Evolutionary conservation across 306 rosid genomes (phyloP), one percentile per base, ranked within the genome.

Genomic region (Castanea mollissima): DNA sequence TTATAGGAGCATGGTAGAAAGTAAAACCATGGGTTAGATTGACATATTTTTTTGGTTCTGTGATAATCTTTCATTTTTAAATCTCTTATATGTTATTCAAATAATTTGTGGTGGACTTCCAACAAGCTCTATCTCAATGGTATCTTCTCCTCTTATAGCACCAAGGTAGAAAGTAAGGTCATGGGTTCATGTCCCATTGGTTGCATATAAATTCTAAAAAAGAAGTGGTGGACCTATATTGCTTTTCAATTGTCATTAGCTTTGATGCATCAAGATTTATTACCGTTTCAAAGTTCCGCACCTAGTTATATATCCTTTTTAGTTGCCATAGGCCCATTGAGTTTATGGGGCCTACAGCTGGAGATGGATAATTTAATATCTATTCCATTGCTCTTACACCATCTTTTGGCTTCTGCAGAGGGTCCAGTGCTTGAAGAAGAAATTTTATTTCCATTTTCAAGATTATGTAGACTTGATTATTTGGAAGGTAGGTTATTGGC

Each of bases 371-470:
- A 82, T 74, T 74, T 75, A 56, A 29, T 69, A 60, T 67, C 41
- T 76, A 74, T 56, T 82, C 80, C 41, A 67, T 82, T 27, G 52
- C 54, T 83, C 74, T 86, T 78, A 29, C 60, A 49, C 9, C n/a
- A 19, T 57, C 83, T 23, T 85, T 85, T 74, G 32, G 58, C 58
- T 78, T 51, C 71, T 77, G 29, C 90, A 95, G 99, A 91, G 99
- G 89, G 90, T 85, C 71, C 97, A 91, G 79, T 34, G 82, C 74
- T 85, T 95, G 83, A 90, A 93, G 91, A 92, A 85, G 91, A 93
- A 85, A 78, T 95, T 95, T 83, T 93, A 95, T 91, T 91, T 90
- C 87, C 97, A 91, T 85, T 95, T 92, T 79, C 99, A 93, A 88
- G 99, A 91, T 81, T 95, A 91, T 79, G 92, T 86, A 55, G 93